Evolutionary conservation across 768 basidiomycete genomes (phyloP), one percentile per base, ranked within the genome.

Genomic region (Lactarius indigo): DNA sequence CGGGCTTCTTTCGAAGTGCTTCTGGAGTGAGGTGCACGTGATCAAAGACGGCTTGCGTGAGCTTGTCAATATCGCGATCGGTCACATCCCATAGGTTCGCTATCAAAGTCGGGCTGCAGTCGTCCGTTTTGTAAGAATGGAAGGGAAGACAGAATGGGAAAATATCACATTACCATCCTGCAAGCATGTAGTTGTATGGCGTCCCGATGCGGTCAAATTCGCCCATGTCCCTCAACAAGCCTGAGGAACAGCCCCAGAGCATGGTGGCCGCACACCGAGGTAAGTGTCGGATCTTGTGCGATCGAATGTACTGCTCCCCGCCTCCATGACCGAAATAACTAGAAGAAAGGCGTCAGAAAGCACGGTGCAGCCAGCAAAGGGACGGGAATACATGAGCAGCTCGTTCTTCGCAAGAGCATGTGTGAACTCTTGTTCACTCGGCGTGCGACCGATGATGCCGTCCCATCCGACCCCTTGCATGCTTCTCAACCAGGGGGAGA

Each of bases 181-280:
- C 93, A n/a, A 98, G 74, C 91, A 98, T 93, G 75, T 99, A 99
- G 71, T 94, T 89, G 75, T 92, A 88, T 0, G 97, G 94, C 17
- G 94, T 98, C 23, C 97, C 97, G 17, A 85, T 83, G 12, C 92
- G 83, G 73, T 98, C 97, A 72, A 95, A 96, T 70, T 97, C 94
- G 4, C 97, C 97, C 87, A 93, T 92, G 57, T 96, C 92, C 63
- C 84, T 83, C 68, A 99, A 76, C 1, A 85, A 78, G 12, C 96
- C 97, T 0, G 96, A 98, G 0, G 97, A 99, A 80, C 97, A 99
- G 1, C 97, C 97, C 97, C 96, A 99, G 3, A 99, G 84, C 93
- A 98, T 95, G 1, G 92, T 91, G 17, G 90, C 89, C 8, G 97
- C 96, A 74, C 97, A 98, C n/a, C 83, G 82, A 1, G 85, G 83